Conservation (phyloP, 148 eudicot species). For the Fagopyrum tataricum region DNA sequence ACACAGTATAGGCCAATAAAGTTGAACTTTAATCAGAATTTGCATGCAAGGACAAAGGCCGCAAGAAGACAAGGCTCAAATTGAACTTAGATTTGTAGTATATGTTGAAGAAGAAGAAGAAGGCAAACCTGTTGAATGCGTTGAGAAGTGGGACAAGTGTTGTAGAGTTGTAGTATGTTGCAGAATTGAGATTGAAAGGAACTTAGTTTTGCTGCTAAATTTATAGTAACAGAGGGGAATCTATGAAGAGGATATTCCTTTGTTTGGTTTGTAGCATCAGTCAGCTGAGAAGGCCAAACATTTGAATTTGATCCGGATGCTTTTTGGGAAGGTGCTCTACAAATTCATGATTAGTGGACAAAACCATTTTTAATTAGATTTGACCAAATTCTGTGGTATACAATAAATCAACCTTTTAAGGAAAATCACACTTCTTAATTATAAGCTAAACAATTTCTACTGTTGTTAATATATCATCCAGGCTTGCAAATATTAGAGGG, state of each 20-base stretch:
- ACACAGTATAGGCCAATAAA: not conserved
- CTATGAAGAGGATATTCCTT: constrained; percentile 12
- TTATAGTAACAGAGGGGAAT: not conserved
- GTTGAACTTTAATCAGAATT: not conserved
- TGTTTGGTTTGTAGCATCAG: not conserved
- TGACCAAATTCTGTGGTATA: too few species aligned
- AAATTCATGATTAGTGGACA: too few species aligned
- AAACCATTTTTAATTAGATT: too few species aligned
- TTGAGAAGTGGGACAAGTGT: not conserved
- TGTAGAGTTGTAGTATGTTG: not conserved
- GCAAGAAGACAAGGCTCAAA: not conserved
- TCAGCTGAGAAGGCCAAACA: not conserved
- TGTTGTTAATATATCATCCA: too few species aligned
- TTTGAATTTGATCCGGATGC: too few species aligned
- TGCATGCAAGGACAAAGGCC: not conserved
- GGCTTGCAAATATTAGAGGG: too few species aligned
- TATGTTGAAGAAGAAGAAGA: not conserved
- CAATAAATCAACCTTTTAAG: too few species aligned
- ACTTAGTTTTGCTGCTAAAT: not conserved
- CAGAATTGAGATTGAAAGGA: not conserved
- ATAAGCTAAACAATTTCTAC: too few species aligned
- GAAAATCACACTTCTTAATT: too few species aligned
- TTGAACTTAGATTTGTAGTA: not conserved
- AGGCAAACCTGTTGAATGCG: not conserved
- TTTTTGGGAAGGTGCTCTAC: too few species aligned